Base-by-base conservation (phyloP, 805 yeast species). In the Metschnikowia chrysomelidarum region DNA sequence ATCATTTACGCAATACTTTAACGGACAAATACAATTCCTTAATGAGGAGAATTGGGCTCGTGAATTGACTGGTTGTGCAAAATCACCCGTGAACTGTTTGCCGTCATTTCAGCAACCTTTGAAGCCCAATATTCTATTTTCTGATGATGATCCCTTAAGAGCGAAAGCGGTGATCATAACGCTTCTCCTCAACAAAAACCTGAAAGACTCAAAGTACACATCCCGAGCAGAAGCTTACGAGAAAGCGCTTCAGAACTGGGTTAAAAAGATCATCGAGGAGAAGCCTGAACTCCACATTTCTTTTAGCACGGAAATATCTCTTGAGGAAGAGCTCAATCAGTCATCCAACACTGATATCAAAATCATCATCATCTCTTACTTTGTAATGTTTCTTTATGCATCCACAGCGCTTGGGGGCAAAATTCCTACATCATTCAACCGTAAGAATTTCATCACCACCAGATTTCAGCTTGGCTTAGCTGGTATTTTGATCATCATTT, bases 21-120 rank as follows among this genome's bases (percentile, higher is more conserved):
- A 71, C 20, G 94, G 93, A 1, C 73, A 75, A 27, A 59, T 82
- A 4, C 50, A 49, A 12, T 59, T 64, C 24, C 56, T 82, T 4
- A 69, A 74, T 6, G 75, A 75, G 24, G 49, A 47, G 1, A 62
- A 63, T 15, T 91, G 95, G 95, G 54, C 66, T 25, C 44, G 52
- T 2, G 64, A 73, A 34, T 53, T 91, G 8, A 51, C 66, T 34
- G 53, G 60, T 3, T 91, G 98, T 55, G 71, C 93, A 0, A 67
- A 72, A 13, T 76, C 87, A 1, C 98, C 98, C 0, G 97, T 91
- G 2, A 81, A 76, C 44, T 91, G 98, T 54, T 63, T 91, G 24
- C 98, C 98, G 0, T 61, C 80, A 0, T 91, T 89, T 60, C 95
- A 87, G 52, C 97, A 88, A 56, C 98, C 98, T 0, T 65, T 91